phyloP scores from a whole-genome alignment of 306 rosid genomes.

The Arachis stenosperma region DNA sequence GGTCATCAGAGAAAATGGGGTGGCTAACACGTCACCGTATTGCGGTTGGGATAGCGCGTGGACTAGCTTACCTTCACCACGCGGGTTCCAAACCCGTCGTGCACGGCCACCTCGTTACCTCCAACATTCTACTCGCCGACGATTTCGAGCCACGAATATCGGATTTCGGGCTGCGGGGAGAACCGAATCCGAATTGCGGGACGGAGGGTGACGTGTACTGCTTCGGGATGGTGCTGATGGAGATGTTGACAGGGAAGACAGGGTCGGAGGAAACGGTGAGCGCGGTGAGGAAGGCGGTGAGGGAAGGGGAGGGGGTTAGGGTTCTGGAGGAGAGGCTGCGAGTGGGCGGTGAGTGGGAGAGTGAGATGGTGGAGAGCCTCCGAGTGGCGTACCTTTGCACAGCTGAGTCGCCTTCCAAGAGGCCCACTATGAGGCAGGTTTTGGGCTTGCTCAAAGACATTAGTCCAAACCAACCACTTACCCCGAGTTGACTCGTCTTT shows the following conservation, averaged over 20 bases:
- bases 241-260: slow-evolving; percentile 64
- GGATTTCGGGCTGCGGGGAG: slow-evolving; percentile 64
- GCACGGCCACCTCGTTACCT: slow-evolving; percentile 80
- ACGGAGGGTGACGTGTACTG: slow-evolving; percentile 71
- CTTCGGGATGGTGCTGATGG: slow-evolving; percentile 76
- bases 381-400: slow-evolving; percentile 79
- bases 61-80: slow-evolving; percentile 87
- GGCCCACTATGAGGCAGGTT: slow-evolving; percentile 83
- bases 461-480: slow-evolving; percentile 43
- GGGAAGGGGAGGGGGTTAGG: slow-evolving; percentile 51
- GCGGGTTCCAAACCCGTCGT: slow-evolving; percentile 73
- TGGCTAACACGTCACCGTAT: slow-evolving; percentile 89
- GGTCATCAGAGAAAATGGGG: slow-evolving; percentile 56
- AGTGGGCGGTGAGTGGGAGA: slow-evolving; percentile 44
- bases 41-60: slow-evolving; percentile 89
- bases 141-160: slow-evolving; percentile 70
- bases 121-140: slow-evolving; percentile 66
- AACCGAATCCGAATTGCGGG: slow-evolving; percentile 19
- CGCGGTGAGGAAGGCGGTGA: slow-evolving; percentile 61
- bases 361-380: slow-evolving; percentile 75
- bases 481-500: slow-evolving; percentile 30
- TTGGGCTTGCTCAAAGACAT: slow-evolving; percentile 82
- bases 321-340: slow-evolving; percentile 61
- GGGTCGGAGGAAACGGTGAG: slow-evolving; percentile 67
- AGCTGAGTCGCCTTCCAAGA: slow-evolving; percentile 67